Conservation (phyloP, 495 filamentous ascomycete species). For the Talaromyces adpressus region DNA sequence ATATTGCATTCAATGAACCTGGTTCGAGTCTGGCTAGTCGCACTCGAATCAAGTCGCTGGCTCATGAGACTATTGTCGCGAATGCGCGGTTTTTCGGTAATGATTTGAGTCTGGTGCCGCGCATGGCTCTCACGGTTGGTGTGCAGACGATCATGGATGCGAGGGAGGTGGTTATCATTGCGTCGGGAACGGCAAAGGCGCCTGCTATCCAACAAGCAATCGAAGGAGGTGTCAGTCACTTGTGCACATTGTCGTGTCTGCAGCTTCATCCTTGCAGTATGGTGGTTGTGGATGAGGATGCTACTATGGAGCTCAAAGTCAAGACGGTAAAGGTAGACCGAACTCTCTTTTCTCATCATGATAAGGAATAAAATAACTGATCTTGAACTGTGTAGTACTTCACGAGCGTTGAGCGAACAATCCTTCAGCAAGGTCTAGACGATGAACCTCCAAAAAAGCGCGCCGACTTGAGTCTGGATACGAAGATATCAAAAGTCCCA, state of each 20-base stretch:
- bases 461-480: slow-evolving; percentile 34
- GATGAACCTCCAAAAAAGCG: slow-evolving; percentile 27
- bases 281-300: slow-evolving; percentile 80
- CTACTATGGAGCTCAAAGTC: slow-evolving; percentile 73
- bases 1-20: slow-evolving; percentile 88
- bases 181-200: slow-evolving; percentile 73
- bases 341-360: slow-evolving; percentile 54
- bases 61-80: slow-evolving; percentile 79
- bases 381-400: slow-evolving; percentile 18
- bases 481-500: slow-evolving; percentile 17
- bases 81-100: slow-evolving; percentile 79
- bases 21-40: slow-evolving; percentile 71
- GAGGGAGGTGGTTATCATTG: slow-evolving; percentile 73
- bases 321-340: slow-evolving; percentile 72
- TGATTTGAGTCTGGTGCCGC: slow-evolving; percentile 65
- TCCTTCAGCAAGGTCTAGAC: neutral
- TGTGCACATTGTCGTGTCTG: slow-evolving; percentile 78
- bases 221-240: slow-evolving; percentile 77
- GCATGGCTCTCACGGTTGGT: slow-evolving; percentile 79
- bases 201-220: slow-evolving; percentile 72
- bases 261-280: slow-evolving; percentile 75
- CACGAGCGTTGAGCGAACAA: slow-evolving; percentile 7
- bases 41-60: slow-evolving; percentile 78
- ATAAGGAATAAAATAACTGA: slow-evolving; percentile 31
- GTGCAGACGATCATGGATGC: slow-evolving; percentile 80